Evolutionary conservation across 441 rosid genomes (phyloP).

Genomic region (Capsella rubella): DNA sequence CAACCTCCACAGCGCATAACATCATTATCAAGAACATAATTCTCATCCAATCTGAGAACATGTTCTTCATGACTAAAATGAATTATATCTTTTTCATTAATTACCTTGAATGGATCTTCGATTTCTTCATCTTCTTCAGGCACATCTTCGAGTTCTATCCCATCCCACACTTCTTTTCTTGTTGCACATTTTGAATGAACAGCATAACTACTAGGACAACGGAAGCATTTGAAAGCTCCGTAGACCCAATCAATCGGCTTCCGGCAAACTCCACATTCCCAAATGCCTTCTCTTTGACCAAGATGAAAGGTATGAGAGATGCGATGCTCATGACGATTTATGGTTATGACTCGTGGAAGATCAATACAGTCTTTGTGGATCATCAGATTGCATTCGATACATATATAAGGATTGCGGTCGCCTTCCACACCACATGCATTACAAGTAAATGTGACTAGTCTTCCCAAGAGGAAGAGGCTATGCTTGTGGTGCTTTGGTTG

Average conservation of each 20-base stretch:
- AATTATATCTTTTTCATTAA: neutral
- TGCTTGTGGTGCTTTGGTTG: neutral
- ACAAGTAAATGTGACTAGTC: neutral
- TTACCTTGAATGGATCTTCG: neutral
- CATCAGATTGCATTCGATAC: neutral
- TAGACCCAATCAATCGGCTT: neutral
- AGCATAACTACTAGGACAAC: neutral
- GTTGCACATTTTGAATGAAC: conserved; percentile 29
- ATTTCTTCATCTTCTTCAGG: conserved; percentile 20
- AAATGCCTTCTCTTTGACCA: neutral
- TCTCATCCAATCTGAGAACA: neutral
- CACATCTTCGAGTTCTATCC: neutral
- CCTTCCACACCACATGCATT: neutral
- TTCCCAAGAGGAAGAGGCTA: neutral
- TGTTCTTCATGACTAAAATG: neutral
- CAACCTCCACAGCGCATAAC: neutral
- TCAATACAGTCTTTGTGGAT: neutral
- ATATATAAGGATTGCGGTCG: neutral
- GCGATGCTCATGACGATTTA: neutral
- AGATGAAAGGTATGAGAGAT: neutral
- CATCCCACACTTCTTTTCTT: neutral
- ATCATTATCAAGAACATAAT: neutral
- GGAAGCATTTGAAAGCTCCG: neutral
- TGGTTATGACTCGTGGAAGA: neutral
- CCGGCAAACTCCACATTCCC: neutral